phyloP scores from a whole-genome alignment of 2,329 filamentous ascomycete genomes.

The Colletotrichum shisoi region DNA sequence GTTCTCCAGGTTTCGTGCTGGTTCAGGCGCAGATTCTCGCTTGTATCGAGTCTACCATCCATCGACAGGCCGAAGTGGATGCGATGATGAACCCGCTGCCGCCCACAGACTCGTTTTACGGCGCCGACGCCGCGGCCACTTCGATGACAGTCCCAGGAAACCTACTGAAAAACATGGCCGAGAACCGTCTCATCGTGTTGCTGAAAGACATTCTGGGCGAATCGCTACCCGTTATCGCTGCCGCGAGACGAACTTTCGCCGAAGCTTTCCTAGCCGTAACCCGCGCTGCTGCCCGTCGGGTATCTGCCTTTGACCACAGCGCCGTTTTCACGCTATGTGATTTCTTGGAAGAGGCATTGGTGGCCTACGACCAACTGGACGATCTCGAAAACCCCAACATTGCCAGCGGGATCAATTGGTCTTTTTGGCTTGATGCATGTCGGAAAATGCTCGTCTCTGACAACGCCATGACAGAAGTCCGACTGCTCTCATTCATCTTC shows the following conservation, averaged over 20 bases:
- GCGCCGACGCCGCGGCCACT: conserved; percentile 71
- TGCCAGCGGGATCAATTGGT: conserved; percentile 71
- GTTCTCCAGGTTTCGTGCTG: conserved; percentile 79
- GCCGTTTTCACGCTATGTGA: conserved; percentile 92
- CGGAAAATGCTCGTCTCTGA: conserved; percentile 80
- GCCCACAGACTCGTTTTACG: conserved; percentile 56
- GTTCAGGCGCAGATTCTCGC: conserved; percentile 83
- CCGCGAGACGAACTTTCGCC: conserved; percentile 73
- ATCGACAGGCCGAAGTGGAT: conserved; percentile 70
- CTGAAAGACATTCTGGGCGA: conserved; percentile 78
- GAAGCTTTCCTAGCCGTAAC: conserved; percentile 76
- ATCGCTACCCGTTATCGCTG: conserved; percentile 49
- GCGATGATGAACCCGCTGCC: conserved; percentile 53
- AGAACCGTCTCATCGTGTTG: conserved; percentile 83
- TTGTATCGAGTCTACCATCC: conserved; percentile 82
- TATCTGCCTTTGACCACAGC: conserved; percentile 80
- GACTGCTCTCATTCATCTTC: conserved; percentile 82
- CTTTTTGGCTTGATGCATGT: conserved; percentile 85
- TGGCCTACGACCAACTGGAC: conserved; percentile 64
- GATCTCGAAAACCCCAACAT: conserved; percentile 50
- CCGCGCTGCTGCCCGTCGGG: conserved; percentile 76
- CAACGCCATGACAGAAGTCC: conserved; percentile 89
- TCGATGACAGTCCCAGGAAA: conserved; percentile 71
- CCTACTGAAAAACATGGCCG: conserved; percentile 80
- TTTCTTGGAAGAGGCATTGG: conserved; percentile 82